Percentiles rank a stretch among this genome's conserved stretches.
Evolutionary conservation across 2,329 filamentous ascomycete genomes (phyloP).

Genomic region (Sodiomyces alkalinus): DNA sequence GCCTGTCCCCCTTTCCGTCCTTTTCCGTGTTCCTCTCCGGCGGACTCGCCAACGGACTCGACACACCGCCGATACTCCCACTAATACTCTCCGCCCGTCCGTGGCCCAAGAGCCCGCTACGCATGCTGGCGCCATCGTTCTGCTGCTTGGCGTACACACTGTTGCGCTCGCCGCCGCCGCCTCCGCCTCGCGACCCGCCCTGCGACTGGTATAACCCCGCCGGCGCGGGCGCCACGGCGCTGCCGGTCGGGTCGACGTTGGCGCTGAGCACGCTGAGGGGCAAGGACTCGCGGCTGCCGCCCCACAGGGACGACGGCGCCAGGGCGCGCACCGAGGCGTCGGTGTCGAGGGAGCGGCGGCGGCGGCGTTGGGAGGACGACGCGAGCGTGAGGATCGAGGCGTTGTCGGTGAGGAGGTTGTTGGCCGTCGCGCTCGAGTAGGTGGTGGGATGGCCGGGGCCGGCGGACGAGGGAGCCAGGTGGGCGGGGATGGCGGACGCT

Average conservation of each 20-base stretch:
- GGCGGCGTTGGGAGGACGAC: constrained; percentile 64
- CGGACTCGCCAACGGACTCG: constrained; percentile 48
- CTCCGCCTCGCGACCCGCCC: constrained; percentile 47
- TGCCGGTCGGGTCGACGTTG: constrained; percentile 39
- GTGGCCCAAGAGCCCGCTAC: constrained; percentile 65
- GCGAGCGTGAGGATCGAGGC: constrained; percentile 75
- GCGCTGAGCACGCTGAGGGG: constrained; percentile 65
- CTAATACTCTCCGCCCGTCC: constrained; percentile 68
- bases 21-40: too few species aligned
- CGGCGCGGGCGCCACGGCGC: constrained; percentile 25
- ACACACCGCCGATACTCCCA: constrained; percentile 52
- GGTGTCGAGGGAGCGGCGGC: constrained; percentile 68
- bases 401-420: constrained; percentile 71
- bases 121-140: constrained; percentile 60
- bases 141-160: constrained; percentile 59
- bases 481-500: constrained; percentile 57
- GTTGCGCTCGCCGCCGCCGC: constrained; percentile 59
- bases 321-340: constrained; percentile 74
- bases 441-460: constrained; percentile 45
- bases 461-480: constrained; percentile 39
- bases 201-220: constrained; percentile 50
- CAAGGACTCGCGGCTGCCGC: constrained; percentile 65
- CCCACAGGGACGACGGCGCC: constrained; percentile 70
- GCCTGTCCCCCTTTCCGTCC: too few species aligned
- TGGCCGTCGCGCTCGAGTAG: constrained; percentile 64